Evolutionary conservation across 192 early-diverging fungal genomes (phyloP), one percentile per base, ranked within the genome.

Genomic region (Entomortierella chlamydospora): DNA sequence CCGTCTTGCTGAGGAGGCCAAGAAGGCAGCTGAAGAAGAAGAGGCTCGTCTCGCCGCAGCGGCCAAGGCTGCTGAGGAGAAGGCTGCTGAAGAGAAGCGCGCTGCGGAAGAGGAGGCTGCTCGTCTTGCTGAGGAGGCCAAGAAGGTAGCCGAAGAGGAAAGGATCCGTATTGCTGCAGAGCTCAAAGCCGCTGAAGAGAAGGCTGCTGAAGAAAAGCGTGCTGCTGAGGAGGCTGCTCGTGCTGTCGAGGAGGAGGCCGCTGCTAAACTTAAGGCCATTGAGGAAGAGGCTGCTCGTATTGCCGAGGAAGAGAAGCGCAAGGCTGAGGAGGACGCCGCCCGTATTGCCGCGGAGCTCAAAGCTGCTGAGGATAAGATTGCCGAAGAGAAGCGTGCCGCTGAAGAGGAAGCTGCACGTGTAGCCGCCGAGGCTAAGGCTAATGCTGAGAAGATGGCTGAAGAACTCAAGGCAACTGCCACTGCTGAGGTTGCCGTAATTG

Each of bases 221-320:
- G 72, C 72, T 37, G 72, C 60, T 28, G 71, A 73, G 49, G 64
- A 66, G 41, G 56, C 47, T 39, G 72, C 72, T 7, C 70, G 70
- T 23, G 6, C 51, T 52, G 63, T 56, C 34, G 55, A 53, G 1
- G 71, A 59, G n/a, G 10, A 20, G 7, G 33, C 61, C 51, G 68
- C 68, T 31, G 68, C 68, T 4, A 49, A 62, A 51, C 34, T 53
- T 4, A 37, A 37, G 10, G 34, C 34, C 10, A n/a, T n/a, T n/a
- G 62, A 65, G 12, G 63, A 64, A 22, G 61, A 54, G 33, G 62
- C 54, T 11, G 61, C 57, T 22, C 41, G 54, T 54, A 30, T 47
- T 55, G 64, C 64, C 26, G 71, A 61, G 33, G 71, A 67, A 23
- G 61, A 55, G 7, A 28, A 53, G 45, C 41, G 56, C 29, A 65